Evolutionary conservation across 1,284 basidiomycete species (phyloP).

Genomic region (Vanrija sp.): DNA sequence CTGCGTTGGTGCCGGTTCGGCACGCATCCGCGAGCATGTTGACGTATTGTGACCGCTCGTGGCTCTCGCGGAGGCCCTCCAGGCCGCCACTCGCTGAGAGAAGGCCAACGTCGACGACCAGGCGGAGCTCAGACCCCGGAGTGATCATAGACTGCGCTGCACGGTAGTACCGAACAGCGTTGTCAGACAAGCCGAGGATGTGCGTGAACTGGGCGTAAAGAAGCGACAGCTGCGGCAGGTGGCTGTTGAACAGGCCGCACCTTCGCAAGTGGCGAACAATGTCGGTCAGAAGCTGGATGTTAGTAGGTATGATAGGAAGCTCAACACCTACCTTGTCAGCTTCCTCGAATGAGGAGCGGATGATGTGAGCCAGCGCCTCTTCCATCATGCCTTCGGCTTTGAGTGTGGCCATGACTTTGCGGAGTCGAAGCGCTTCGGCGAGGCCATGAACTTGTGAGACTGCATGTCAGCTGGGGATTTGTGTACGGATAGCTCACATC

Average conservation of each 20-base stretch:
- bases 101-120: conserved; percentile 31
- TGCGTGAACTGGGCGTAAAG: conserved; percentile 37
- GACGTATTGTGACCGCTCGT: conserved; percentile 1
- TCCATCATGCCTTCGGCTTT: conserved; percentile 39
- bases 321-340: conserved; percentile 18
- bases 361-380: conserved; percentile 29
- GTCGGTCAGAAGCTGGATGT: conserved; percentile 18
- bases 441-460: conserved; percentile 28
- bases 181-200: conserved; percentile 20
- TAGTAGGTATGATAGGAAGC: not conserved
- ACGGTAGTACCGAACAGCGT: conserved; percentile 30
- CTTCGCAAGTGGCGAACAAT: conserved; percentile 16
- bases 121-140: conserved; percentile 33
- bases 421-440: conserved; percentile 14
- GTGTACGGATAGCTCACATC: conserved; percentile 25
- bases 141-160: conserved; percentile 24
- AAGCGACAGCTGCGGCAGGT: conserved; percentile 33
- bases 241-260: conserved; percentile 19
- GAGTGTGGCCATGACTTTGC: conserved; percentile 20
- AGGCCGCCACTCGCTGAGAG: conserved; percentile 22
- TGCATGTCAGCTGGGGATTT: conserved; percentile 9
- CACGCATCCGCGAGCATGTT: conserved; percentile 28
- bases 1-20: conserved; percentile 28
- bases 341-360: conserved; percentile 23
- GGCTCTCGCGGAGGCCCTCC: conserved; percentile 7